Evolutionary conservation across 371 early-diverging fungal genomes (phyloP).

Genomic region (Mortierella sp.): DNA sequence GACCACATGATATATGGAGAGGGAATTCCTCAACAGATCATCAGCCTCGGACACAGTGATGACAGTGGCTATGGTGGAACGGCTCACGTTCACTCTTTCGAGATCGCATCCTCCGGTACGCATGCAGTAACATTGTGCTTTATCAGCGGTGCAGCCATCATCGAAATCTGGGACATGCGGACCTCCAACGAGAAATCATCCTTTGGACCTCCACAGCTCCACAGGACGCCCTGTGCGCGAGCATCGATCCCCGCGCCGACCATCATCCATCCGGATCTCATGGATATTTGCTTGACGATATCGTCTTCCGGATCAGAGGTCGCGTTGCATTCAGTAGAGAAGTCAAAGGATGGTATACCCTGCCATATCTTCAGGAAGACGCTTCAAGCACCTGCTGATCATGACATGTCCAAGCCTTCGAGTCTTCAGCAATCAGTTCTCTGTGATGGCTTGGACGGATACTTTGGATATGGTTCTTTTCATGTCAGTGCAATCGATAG

Average conservation of each 20-base stretch:
- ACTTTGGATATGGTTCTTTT: slow-evolving; percentile 17
- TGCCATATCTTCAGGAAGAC: slow-evolving; percentile 14
- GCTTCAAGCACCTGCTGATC: slow-evolving; percentile 4
- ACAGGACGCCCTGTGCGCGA: slow-evolving; percentile 9
- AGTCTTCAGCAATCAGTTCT: not conserved
- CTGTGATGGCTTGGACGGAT: slow-evolving; percentile 8
- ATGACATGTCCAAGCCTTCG: slow-evolving; percentile 2
- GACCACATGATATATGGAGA: slow-evolving; percentile 26
- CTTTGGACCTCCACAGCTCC: slow-evolving; percentile 4
- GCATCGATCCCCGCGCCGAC: slow-evolving; percentile 3
- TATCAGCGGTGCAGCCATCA: slow-evolving; percentile 7
- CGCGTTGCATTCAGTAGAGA: slow-evolving; percentile 15
- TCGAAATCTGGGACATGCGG: slow-evolving; percentile 19
- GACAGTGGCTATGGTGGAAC: not conserved
- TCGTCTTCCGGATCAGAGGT: slow-evolving; percentile 11
- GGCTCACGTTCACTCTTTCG: not conserved
- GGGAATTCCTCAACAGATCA: slow-evolving; percentile 29
- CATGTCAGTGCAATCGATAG: not conserved
- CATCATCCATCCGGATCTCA: slow-evolving; percentile 11
- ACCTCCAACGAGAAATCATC: slow-evolving; percentile 7
- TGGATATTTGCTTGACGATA: slow-evolving; percentile 22
- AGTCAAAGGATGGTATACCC: slow-evolving; percentile 14
- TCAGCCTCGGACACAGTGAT: slow-evolving; percentile 7
- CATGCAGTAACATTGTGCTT: slow-evolving; percentile 25
- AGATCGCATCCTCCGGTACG: slow-evolving; percentile 1